Percentiles rank a stretch among this genome's conserved stretches.
Conservation (phyloP, 495 filamentous ascomycete genomes). For the Glutinoglossum americanum region DNA sequence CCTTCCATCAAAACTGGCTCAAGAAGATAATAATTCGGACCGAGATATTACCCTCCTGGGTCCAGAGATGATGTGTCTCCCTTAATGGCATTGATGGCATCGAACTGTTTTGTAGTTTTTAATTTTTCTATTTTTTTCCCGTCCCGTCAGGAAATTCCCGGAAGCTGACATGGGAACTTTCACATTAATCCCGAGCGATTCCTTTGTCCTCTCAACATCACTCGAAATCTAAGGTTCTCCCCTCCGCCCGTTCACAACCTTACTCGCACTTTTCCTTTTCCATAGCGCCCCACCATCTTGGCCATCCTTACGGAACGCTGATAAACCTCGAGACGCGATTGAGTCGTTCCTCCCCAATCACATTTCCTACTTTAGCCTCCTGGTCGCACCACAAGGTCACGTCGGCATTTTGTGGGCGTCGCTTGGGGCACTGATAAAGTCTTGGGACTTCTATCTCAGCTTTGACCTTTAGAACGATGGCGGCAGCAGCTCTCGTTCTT, state of each 20-base stretch:
- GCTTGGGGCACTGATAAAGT: conserved; percentile 1
- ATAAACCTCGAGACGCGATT: neutral
- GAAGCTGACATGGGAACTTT: too few relatives aligned
- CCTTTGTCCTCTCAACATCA: neutral
- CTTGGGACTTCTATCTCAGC: neutral
- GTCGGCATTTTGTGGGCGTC: neutral
- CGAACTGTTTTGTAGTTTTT: too few relatives aligned
- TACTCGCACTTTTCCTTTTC: neutral
- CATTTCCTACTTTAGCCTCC: neutral
- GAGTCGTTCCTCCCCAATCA: neutral
- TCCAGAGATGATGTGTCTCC: too few relatives aligned
- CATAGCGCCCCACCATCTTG: neutral
- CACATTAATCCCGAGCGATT: neutral
- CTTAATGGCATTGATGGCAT: too few relatives aligned
- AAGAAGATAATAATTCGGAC: neutral
- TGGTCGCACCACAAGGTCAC: neutral
- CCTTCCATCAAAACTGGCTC: neutral
- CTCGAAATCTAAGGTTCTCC: neutral
- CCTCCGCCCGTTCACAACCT: neutral
- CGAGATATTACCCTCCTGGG: too few relatives aligned
- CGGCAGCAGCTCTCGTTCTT: neutral
- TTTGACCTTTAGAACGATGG: neutral
- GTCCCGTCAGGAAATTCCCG: neutral
- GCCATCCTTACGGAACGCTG: neutral
- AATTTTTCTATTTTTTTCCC: too few relatives aligned